Evolutionary conservation across 2,329 filamentous ascomycete genomes (phyloP).

Genomic region (Pseudogymnoascus sp.): DNA sequence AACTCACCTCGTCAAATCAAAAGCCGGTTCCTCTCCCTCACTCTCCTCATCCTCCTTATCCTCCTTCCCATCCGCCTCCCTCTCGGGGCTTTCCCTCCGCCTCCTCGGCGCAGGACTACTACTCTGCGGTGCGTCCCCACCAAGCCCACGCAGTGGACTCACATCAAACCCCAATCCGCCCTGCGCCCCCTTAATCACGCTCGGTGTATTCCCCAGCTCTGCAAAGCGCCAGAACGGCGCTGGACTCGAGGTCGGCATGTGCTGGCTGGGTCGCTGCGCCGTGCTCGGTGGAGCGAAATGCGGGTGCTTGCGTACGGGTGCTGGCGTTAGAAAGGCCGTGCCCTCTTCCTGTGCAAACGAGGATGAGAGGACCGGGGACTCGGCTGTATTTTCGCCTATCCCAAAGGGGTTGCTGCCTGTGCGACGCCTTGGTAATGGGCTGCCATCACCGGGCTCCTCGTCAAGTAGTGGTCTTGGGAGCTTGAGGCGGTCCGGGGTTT

Average conservation of each 20-base stretch:
- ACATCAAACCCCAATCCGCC: slow-evolving; percentile 44
- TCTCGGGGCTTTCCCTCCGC: slow-evolving; percentile 14
- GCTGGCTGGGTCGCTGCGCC: slow-evolving; percentile 71
- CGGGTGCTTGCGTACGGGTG: slow-evolving; percentile 64
- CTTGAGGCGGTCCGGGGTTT: slow-evolving; percentile 49
- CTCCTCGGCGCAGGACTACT: slow-evolving; percentile 46
- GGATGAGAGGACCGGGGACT: slow-evolving; percentile 49
- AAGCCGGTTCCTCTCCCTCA: slow-evolving; percentile 44
- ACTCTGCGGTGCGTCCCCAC: slow-evolving; percentile 38
- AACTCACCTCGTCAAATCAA: slow-evolving; percentile 36
- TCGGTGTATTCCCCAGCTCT: slow-evolving; percentile 64
- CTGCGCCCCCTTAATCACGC: slow-evolving; percentile 28
- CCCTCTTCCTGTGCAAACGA: slow-evolving; percentile 54
- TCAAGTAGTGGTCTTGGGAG: slow-evolving; percentile 21
- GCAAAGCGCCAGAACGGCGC: slow-evolving; percentile 86
- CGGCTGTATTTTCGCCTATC: slow-evolving; percentile 43
- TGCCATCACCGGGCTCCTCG: slow-evolving; percentile 40
- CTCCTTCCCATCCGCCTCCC: slow-evolving; percentile 18
- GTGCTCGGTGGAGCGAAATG: slow-evolving; percentile 72
- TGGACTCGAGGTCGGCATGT: slow-evolving; percentile 77
- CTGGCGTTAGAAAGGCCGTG: slow-evolving; percentile 59
- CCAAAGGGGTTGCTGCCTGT: slow-evolving; percentile 36
- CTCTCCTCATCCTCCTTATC: slow-evolving; percentile 26
- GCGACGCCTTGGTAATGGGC: slow-evolving; percentile 50
- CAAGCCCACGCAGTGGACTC: slow-evolving; percentile 46